Percentiles rank a stretch among this genome's conserved stretches.
Conservation (phyloP, 23 red algal genomes). For the Pyropia haitanensis region DNA sequence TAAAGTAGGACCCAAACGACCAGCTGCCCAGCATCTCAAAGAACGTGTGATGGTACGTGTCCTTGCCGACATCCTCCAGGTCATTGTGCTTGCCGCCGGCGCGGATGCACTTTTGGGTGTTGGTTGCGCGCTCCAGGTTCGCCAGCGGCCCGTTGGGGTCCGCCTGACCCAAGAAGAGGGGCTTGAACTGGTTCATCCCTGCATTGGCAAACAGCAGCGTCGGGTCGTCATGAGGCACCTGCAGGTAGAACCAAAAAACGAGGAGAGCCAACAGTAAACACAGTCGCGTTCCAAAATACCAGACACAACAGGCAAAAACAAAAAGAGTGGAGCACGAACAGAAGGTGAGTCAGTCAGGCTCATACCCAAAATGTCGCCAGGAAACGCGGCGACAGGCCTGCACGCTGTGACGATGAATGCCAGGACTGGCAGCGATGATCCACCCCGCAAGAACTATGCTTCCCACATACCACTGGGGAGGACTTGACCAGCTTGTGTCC, state of each 20-base stretch:
- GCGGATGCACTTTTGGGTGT: constrained; percentile 98
- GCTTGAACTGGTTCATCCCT: constrained; percentile 99
- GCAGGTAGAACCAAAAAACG: no score
- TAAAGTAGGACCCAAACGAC: constrained; percentile 98
- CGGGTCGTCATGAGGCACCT: constrained; percentile 88
- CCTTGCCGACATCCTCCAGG: constrained; percentile 94
- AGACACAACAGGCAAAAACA: not conserved
- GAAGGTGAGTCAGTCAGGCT: no score
- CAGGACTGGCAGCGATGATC: not conserved
- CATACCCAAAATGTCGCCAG: no score
- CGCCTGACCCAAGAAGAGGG: constrained; percentile 80
- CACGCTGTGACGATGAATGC: no score
- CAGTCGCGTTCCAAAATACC: not conserved
- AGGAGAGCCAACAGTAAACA: not conserved
- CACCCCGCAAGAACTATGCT: not conserved
- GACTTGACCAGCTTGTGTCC: constrained; percentile 66
- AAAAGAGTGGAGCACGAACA: no score
- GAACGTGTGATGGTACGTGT: constrained; percentile 99
- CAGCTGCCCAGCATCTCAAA: constrained; percentile 99
- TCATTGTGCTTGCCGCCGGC: constrained; percentile 99
- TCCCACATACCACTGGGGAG: constrained; percentile 28
- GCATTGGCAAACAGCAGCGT: constrained; percentile 97
- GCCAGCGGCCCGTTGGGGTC: constrained; percentile 62
- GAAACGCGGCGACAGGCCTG: no score
- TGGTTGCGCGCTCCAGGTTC: constrained; percentile 60